phyloP scores from a whole-genome alignment of 352 stramenopile genomes.

The Pythium volutum region DNA sequence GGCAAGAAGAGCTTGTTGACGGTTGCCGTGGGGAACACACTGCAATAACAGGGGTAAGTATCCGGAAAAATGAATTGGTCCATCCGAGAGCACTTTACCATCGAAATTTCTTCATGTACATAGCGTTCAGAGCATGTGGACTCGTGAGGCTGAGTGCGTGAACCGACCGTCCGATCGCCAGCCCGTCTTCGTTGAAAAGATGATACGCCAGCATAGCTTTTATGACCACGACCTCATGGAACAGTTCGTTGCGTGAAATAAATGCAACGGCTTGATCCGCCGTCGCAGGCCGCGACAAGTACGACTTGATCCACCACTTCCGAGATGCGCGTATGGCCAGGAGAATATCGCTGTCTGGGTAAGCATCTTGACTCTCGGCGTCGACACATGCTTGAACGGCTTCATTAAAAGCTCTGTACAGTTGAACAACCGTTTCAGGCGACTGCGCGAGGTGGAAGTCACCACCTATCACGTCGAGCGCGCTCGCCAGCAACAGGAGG shows the following conservation, averaged over 20 bases:
- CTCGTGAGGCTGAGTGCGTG: conserved; percentile 23
- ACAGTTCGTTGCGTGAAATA: conserved; percentile 19
- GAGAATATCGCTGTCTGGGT: neutral
- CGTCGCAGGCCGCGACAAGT: conserved; percentile 41
- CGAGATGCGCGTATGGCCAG: conserved; percentile 6
- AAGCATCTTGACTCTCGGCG: conserved; percentile 5
- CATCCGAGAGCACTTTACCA: conserved; percentile 8
- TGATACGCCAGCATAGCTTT: conserved; percentile 40
- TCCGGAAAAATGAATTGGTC: neutral
- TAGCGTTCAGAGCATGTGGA: conserved; percentile 21
- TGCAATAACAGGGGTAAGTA: neutral
- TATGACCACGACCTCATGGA: conserved; percentile 45
- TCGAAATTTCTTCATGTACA: conserved; percentile 15
- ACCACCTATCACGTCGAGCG: conserved; percentile 54
- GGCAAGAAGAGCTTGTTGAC: neutral
- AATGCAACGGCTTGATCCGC: conserved; percentile 30
- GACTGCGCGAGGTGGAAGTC: conserved; percentile 46
- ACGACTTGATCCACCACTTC: conserved; percentile 64
- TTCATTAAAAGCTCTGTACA: conserved; percentile 62
- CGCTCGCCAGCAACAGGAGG: conserved; percentile 36
- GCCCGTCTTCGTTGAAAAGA: conserved; percentile 31
- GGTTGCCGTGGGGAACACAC: neutral
- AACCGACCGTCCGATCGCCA: conserved; percentile 28
- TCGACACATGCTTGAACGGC: conserved; percentile 29
- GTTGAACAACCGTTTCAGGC: conserved; percentile 25